A percentile compares a stretch with the other conserved stretches of the same genome.
Evolutionary conservation across 495 filamentous ascomycete species (phyloP).

Genomic region (Astrothelium macrocarpum): DNA sequence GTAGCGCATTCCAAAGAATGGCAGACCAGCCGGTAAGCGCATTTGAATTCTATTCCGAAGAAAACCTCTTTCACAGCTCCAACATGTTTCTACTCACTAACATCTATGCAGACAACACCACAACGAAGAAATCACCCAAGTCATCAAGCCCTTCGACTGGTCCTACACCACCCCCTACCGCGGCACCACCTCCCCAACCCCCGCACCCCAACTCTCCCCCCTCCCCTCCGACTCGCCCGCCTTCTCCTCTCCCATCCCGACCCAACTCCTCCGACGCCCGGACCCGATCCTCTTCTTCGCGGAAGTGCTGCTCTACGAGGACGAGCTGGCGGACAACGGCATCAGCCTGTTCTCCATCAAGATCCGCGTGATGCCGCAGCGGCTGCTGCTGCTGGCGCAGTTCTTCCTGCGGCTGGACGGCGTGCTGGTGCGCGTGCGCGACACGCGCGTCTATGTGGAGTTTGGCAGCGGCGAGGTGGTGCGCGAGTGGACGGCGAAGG

Average conservation of each 20-base stretch:
- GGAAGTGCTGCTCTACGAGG: constrained; percentile 90
- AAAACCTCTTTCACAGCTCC: not conserved
- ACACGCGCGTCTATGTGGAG: constrained; percentile 88
- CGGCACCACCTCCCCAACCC: constrained; percentile 45
- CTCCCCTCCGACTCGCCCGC: constrained; percentile 20
- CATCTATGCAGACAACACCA: constrained; percentile 55
- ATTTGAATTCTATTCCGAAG: not conserved
- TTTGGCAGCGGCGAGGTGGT: constrained; percentile 74
- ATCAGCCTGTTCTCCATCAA: constrained; percentile 82
- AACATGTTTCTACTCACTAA: constrained; percentile 20
- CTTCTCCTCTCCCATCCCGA: constrained; percentile 52
- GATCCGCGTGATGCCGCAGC: constrained; percentile 78
- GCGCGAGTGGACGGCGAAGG: constrained; percentile 76
- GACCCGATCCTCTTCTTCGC: constrained; percentile 95
- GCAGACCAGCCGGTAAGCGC: constrained; percentile 60
- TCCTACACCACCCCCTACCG: constrained; percentile 83
- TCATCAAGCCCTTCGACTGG: constrained; percentile 96
- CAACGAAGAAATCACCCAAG: constrained; percentile 80
- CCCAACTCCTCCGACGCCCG: constrained; percentile 69
- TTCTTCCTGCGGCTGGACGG: constrained; percentile 91
- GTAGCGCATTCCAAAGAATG: constrained; percentile 88
- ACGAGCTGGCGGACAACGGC: constrained; percentile 95
- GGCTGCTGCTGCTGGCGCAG: constrained; percentile 74
- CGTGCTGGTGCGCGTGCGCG: constrained; percentile 74
- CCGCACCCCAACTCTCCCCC: not conserved